Evolutionary conservation across 805 yeast species (phyloP).

Genomic region (Helenozyma baotianmanensis): DNA sequence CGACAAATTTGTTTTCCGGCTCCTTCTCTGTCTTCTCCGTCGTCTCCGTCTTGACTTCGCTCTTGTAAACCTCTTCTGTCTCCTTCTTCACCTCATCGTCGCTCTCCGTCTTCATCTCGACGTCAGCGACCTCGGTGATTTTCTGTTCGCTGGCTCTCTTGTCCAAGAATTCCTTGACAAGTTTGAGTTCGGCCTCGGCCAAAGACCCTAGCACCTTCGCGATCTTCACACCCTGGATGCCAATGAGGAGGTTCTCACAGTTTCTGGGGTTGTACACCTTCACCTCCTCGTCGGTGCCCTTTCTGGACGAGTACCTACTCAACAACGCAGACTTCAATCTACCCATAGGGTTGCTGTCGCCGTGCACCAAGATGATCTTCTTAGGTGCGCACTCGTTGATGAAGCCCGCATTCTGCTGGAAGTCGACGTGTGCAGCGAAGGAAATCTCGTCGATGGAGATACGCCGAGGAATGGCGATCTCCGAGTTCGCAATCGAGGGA

Average conservation of each 20-base stretch:
- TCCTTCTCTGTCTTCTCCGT: slow-evolving; percentile 1
- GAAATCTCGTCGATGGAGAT: slow-evolving; percentile 88
- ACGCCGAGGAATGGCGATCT: slow-evolving; percentile 79
- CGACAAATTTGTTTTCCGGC: slow-evolving; percentile 13
- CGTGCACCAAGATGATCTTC: slow-evolving; percentile 89
- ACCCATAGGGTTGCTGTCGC: slow-evolving; percentile 98
- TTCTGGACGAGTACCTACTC: slow-evolving; percentile 76
- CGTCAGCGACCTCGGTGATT: slow-evolving; percentile 23
- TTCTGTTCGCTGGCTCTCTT: slow-evolving; percentile 42
- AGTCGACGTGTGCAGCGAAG: slow-evolving; percentile 99
- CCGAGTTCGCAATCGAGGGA: slow-evolving; percentile 78
- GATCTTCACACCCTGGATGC: slow-evolving; percentile 76
- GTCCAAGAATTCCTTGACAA: slow-evolving; percentile 51
- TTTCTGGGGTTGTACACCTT: slow-evolving; percentile 90
- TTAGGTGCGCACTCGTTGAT: slow-evolving; percentile 84
- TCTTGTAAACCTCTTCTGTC: background rate
- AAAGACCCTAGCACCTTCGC: slow-evolving; percentile 66
- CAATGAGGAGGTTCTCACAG: slow-evolving; percentile 71
- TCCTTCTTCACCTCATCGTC: slow-evolving; percentile 29
- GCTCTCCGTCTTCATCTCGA: background rate
- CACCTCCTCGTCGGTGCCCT: slow-evolving; percentile 84
- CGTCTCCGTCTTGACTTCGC: background rate
- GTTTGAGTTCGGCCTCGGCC: slow-evolving; percentile 39
- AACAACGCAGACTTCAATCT: slow-evolving; percentile 87
- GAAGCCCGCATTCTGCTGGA: slow-evolving; percentile 85